phyloP scores from a whole-genome alignment of 1,284 basidiomycete species.

The Xerocomus alliaceus region DNA sequence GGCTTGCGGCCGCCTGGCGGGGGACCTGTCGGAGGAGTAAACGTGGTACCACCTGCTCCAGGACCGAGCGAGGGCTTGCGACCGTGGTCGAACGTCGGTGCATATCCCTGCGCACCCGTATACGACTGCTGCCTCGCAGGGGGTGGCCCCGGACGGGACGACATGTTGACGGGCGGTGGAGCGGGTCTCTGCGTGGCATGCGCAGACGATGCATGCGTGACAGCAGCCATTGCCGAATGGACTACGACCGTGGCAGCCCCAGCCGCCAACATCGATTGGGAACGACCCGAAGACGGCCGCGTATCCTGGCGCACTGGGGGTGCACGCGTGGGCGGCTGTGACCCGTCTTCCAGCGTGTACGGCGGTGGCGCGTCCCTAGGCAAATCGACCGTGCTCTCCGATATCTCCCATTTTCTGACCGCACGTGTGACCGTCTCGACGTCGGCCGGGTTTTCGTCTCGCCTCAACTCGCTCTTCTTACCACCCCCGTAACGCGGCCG shows the following conservation, averaged over 20 bases:
- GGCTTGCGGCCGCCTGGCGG: background rate
- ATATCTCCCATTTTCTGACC: conserved; percentile 25
- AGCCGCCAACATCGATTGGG: background rate
- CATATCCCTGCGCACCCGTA: too few relatives aligned
- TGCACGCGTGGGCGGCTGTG: background rate
- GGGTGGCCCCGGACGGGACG: conserved; percentile 15
- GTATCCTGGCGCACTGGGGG: conserved; percentile 4
- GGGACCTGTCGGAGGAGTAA: background rate
- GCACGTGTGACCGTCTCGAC: conserved; percentile 18
- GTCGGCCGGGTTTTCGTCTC: background rate
- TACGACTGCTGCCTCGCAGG: conserved; percentile 4
- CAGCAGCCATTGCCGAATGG: background rate
- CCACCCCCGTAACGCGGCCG: conserved; percentile 64
- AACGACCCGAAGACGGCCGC: conserved; percentile 11
- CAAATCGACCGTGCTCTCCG: background rate
- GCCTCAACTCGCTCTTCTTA: too few relatives aligned
- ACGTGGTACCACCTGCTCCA: too few relatives aligned
- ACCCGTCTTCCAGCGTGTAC: conserved; percentile 66
- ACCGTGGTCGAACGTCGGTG: too few relatives aligned
- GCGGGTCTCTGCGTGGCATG: background rate
- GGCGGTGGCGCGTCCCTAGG: conserved; percentile 67
- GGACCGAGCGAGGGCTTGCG: too few relatives aligned
- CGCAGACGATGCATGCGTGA: background rate
- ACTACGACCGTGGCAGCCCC: conserved; percentile 12
- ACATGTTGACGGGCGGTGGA: conserved; percentile 21